phyloP scores from a whole-genome alignment of 805 yeast species.

The Candida parachauliodes region DNA sequence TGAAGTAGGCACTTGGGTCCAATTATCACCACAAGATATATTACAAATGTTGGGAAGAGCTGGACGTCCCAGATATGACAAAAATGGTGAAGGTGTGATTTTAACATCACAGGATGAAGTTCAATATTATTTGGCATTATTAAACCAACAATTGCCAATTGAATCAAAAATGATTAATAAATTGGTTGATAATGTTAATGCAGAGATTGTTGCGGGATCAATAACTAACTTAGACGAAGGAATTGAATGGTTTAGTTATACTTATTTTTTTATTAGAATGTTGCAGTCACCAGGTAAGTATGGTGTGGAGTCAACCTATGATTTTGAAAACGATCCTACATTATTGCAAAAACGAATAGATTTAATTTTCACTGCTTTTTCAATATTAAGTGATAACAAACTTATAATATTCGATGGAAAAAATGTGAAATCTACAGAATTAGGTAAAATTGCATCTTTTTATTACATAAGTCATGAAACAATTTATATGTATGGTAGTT shows the following conservation, averaged over 20 bases:
- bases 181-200: constrained; percentile 74
- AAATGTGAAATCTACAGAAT: constrained; percentile 43
- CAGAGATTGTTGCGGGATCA: constrained; percentile 78
- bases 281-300: constrained; percentile 66
- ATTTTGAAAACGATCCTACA: constrained; percentile 37
- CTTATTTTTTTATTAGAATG: constrained; percentile 82
- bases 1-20: constrained; percentile 83
- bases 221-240: constrained; percentile 61
- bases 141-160: constrained; percentile 88
- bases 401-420: constrained; percentile 62
- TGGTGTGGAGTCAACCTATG: constrained; percentile 66
- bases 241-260: constrained; percentile 73
- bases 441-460: constrained; percentile 82
- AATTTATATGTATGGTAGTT: constrained; percentile 60
- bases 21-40: constrained; percentile 91
- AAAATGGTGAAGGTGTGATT: constrained; percentile 89
- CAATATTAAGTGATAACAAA: constrained; percentile 51
- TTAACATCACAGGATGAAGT: constrained; percentile 84
- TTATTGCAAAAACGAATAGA: constrained; percentile 57
- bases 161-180: constrained; percentile 79
- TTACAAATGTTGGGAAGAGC: constrained; percentile 98
- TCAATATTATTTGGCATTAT: constrained; percentile 83
- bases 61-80: constrained; percentile 93
- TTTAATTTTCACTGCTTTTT: constrained; percentile 73
- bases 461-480: constrained; percentile 79